These are phyloP conservation scores for Trypanosoma melophagium DNA, from an alignment of 208 protist species.

Conservation along the genomic window DNA sequence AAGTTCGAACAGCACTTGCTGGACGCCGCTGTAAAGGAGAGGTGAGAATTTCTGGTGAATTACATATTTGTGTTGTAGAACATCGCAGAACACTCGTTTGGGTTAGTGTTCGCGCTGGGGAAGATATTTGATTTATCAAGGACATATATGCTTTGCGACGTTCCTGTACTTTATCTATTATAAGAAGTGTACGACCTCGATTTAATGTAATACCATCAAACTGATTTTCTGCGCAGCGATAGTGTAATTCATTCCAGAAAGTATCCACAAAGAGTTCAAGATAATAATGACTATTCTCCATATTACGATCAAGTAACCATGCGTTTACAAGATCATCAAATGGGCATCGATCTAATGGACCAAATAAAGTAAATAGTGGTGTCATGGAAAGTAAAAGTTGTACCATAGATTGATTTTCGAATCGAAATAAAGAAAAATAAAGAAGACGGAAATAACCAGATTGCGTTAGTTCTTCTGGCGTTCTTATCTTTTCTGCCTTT, in stretches of 20 bases:
- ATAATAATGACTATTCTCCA: constrained; percentile 21
- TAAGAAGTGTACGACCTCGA: constrained; percentile 4
- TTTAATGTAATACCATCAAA: constrained; percentile 27
- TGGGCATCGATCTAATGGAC: constrained; percentile 52
- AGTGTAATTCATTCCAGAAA: constrained; percentile 64
- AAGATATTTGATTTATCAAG: constrained; percentile 15
- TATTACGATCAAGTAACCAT: constrained; percentile 40
- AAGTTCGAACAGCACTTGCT: background rate
- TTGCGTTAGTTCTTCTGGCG: constrained; percentile 26
- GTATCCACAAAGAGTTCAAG: constrained; percentile 54
- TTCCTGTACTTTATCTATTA: constrained; percentile 49
- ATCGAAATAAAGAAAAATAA: constrained; percentile 38
- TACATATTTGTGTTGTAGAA: too few species aligned
- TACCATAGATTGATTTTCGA: constrained; percentile 21
- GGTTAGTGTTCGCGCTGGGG: constrained; percentile 25
- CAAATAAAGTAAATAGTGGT: constrained; percentile 63
- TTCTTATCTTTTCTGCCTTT: constrained; percentile 41
- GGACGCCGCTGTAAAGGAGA: background rate
- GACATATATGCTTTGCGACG: constrained; percentile 30
- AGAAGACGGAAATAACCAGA: constrained; percentile 48
- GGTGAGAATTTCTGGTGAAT: background rate
- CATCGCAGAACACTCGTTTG: too few species aligned
- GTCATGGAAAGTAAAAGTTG: constrained; percentile 36
- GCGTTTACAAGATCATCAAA: constrained; percentile 50
- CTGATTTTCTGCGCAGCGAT: constrained; percentile 32